Base-by-base conservation (phyloP, 2,329 filamentous ascomycete species). In the Aspergillus alliaceus region DNA sequence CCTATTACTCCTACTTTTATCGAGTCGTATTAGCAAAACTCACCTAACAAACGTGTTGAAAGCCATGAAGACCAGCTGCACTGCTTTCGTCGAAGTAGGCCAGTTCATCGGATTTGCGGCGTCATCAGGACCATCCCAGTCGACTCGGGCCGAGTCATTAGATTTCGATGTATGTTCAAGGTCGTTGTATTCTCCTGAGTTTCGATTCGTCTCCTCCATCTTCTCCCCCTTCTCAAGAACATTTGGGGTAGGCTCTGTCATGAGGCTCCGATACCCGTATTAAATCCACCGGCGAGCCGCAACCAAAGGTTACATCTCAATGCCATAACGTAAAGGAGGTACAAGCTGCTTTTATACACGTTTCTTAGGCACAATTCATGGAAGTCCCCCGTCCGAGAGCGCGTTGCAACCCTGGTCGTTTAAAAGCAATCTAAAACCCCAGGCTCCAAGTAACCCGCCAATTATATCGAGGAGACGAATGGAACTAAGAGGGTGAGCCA, bases 81-180 rank as follows among this genome's bases (percentile, higher is more conserved):
- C 31, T 6, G 37, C 31, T 57, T 73, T 72, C 51, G 66, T 68
- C 49, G 48, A 56, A 1, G 55, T 56, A 6, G 70, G 37, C 69
- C 72, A 73, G 56, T 73, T 72, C 50, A 70, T 57, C 8, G 71
- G 69, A 35, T 72, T 73, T 27, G 67, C 64, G 9, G 64, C 62
- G 54, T 73, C 72, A 49, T 73, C 64, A 3, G 66, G 66, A 0
- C 69, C 69, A 46, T 62, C 58, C 59, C 58, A 62, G 54, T 56
- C 60, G 49, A 62, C 62, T 20, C 20, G 27, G n/a, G 3, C 20
- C n/a, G 12, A 22, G 15, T 32, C 27, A 7, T 48, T n/a, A 3
- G 9, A 12, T 44, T 32, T 48, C 25, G 44, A 11, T 6, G 9
- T n/a, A 48, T 48, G 32, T 15, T 48, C 27, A 18, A 22, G 2